phyloP scores from a whole-genome alignment of 2,329 filamentous ascomycete species.

The Trichoderma oligosporum region DNA sequence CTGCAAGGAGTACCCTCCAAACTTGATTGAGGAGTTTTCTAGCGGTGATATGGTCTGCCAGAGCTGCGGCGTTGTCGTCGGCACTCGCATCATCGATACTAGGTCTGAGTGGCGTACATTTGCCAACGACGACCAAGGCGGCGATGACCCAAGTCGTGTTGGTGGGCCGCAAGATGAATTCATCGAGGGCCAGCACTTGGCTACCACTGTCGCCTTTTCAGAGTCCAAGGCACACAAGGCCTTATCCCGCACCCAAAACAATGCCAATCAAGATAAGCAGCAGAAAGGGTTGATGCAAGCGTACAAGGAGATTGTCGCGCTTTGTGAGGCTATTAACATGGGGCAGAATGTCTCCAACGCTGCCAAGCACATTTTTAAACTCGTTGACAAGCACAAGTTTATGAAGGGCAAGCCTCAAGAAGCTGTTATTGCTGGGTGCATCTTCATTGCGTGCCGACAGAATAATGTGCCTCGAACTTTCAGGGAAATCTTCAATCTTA shows the following conservation, averaged over 20 bases:
- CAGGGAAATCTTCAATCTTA: constrained; percentile 88
- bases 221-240: constrained; percentile 69
- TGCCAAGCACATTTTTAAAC: constrained; percentile 92
- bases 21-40: constrained; percentile 88
- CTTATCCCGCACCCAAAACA: constrained; percentile 80
- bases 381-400: constrained; percentile 85
- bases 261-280: constrained; percentile 76
- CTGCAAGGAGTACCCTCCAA: constrained; percentile 87
- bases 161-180: constrained; percentile 90
- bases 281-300: constrained; percentile 78
- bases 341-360: constrained; percentile 78
- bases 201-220: constrained; percentile 81
- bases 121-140: constrained; percentile 94
- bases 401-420: constrained; percentile 96
- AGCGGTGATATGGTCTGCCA: constrained; percentile 89
- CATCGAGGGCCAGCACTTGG: constrained; percentile 82
- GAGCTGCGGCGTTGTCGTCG: constrained; percentile 86
- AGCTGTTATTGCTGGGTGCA: constrained; percentile 89
- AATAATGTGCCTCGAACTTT: constrained; percentile 84
- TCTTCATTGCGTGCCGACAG: constrained; percentile 96
- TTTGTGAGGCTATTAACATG: constrained; percentile 82
- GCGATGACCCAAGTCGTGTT: constrained; percentile 96
- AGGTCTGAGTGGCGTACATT: constrained; percentile 99
- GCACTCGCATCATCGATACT: constrained; percentile 88
- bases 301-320: constrained; percentile 82